Conservation (phyloP, 75 land plant genomes). For the Sequoia sempervirens region DNA sequence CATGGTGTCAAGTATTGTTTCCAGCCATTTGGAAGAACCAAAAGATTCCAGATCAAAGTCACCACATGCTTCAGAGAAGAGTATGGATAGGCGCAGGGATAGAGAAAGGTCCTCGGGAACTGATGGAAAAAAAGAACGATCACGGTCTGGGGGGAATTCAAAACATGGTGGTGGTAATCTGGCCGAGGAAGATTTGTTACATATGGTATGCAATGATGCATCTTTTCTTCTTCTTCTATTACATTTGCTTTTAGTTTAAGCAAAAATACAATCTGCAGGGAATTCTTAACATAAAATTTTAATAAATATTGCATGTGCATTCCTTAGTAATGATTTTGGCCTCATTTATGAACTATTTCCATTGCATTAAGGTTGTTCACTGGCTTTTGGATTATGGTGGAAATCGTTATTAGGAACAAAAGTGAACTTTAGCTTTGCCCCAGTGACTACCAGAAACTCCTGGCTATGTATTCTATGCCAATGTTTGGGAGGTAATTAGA, state of each 20-base stretch:
- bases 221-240: neutral
- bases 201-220: conserved; percentile 67
- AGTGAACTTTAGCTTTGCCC: neutral
- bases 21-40: conserved; percentile 9
- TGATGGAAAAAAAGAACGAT: conserved; percentile 24
- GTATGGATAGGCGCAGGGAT: conserved; percentile 14
- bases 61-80: conserved; percentile 6
- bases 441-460: too few species aligned
- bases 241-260: neutral
- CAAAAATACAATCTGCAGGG: neutral
- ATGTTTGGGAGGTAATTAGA: too few species aligned
- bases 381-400: neutral
- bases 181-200: conserved; percentile 68
- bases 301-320: neutral
- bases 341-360: neutral
- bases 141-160: conserved; percentile 25
- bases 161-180: conserved; percentile 30
- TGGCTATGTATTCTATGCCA: too few species aligned
- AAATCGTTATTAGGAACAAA: neutral
- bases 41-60: conserved; percentile 20
- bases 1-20: conserved; percentile 1
- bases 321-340: neutral
- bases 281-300: neutral
- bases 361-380: neutral
- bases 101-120: conserved; percentile 25